Evolutionary conservation across 2,329 filamentous ascomycete species (phyloP).

Genomic region (Golovinomyces cichoracearum): DNA sequence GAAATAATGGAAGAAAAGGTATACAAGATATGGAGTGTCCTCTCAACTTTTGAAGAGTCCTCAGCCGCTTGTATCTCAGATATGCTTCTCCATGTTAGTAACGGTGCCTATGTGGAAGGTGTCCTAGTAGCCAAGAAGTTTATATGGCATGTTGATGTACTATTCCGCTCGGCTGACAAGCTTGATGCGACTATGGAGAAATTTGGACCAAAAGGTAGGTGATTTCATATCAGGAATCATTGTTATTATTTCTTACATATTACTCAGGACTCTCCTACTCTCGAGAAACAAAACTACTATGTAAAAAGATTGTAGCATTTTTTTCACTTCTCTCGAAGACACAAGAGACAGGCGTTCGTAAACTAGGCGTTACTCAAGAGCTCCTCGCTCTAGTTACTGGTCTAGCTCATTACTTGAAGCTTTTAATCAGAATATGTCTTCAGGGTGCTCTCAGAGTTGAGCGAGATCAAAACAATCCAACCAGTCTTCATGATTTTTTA

Average conservation of each 20-base stretch:
- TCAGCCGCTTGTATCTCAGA: conserved; percentile 96
- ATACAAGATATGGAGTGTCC: conserved; percentile 89
- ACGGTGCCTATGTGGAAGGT: conserved; percentile 84
- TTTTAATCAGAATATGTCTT: conserved; percentile 86
- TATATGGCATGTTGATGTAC: conserved; percentile 80
- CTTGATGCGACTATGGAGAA: conserved; percentile 48
- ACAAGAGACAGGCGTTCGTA: conserved; percentile 67
- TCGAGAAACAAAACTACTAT: conserved; percentile 92
- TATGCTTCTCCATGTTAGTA: conserved; percentile 95
- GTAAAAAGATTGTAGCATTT: conserved; percentile 97
- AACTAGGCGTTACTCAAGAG: conserved; percentile 90
- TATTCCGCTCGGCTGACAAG: conserved; percentile 70
- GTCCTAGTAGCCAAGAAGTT: conserved; percentile 88
- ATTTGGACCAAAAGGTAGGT: conserved; percentile 46
- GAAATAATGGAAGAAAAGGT: conserved; percentile 95
- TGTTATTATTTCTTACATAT: background rate
- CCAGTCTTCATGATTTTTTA: conserved; percentile 60
- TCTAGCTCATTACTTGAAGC: conserved; percentile 86
- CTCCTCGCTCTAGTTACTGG: conserved; percentile 93
- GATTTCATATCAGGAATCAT: background rate
- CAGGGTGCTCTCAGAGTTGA: conserved; percentile 83
- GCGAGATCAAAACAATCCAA: conserved; percentile 47
- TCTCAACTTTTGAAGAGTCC: conserved; percentile 91
- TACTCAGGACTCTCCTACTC: conserved; percentile 57
- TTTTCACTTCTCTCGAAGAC: conserved; percentile 87